Conservation (phyloP, 352 stramenopile species). For the Globisporangium spinosum region DNA sequence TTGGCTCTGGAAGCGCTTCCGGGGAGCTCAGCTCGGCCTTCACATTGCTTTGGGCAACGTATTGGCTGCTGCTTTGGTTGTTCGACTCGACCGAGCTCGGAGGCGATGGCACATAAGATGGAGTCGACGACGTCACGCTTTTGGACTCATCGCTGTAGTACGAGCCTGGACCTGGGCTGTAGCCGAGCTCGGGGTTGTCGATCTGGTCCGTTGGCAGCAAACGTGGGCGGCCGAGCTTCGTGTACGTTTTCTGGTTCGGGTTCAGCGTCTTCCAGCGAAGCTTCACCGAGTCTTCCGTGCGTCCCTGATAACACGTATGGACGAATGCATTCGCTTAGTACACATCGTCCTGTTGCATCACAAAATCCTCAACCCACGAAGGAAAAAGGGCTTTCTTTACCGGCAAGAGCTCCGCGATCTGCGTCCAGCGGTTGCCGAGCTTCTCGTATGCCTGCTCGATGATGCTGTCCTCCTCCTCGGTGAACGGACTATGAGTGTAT, state of each 20-base stretch:
- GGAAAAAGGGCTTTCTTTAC: slow-evolving; percentile 21
- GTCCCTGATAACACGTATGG: slow-evolving; percentile 31
- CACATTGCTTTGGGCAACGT: not conserved
- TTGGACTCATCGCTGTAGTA: slow-evolving; percentile 9
- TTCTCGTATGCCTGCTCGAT: slow-evolving; percentile 80
- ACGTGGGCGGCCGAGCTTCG: slow-evolving; percentile 66
- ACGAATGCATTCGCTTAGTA: not conserved
- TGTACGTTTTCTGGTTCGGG: slow-evolving; percentile 72
- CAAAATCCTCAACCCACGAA: not conserved
- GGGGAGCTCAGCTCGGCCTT: not conserved
- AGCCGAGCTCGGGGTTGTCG: slow-evolving; percentile 23
- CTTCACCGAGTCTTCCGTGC: slow-evolving; percentile 80
- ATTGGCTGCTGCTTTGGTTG: slow-evolving; percentile 9
- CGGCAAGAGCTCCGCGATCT: slow-evolving; percentile 78
- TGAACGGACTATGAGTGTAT: slow-evolving; percentile 40
- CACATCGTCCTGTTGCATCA: not conserved
- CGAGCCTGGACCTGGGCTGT: slow-evolving; percentile 1
- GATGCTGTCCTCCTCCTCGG: slow-evolving; percentile 59
- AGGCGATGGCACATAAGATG: not conserved
- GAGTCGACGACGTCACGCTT: not conserved
- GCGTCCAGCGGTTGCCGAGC: slow-evolving; percentile 85
- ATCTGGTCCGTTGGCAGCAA: slow-evolving; percentile 46
- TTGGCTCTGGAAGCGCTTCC: slow-evolving; percentile 33
- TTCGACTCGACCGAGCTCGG: slow-evolving; percentile 15
- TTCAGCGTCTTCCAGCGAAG: slow-evolving; percentile 81